Percentiles rank a stretch among this genome's conserved stretches.
phyloP scores from a whole-genome alignment of 139 green algal species.

The Chlamydomonas sp. region DNA sequence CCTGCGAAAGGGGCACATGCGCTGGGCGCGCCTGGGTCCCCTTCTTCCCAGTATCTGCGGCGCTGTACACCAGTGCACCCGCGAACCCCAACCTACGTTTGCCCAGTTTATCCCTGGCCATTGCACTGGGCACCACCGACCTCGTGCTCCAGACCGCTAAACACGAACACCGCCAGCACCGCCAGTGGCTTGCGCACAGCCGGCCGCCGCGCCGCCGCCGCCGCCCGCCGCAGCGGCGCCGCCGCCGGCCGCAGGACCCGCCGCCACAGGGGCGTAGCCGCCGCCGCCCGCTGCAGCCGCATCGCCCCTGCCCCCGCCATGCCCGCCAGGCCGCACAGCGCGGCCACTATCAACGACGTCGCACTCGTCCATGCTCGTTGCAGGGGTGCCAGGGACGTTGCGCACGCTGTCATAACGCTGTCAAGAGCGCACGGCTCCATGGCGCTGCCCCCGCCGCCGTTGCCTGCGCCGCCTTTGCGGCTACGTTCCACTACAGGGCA shows the following conservation, averaged over 20 bases:
- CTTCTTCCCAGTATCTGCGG: neutral
- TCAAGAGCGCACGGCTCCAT: no score
- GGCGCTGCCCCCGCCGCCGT: no score
- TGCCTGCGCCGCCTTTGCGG: no score
- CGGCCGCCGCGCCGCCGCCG: no score
- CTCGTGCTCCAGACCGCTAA: conserved; percentile 34
- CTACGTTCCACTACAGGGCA: no score
- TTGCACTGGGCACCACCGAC: neutral
- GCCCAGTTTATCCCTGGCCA: neutral
- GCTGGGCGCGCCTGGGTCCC: neutral
- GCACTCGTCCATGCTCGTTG: no score
- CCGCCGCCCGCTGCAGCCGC: neutral
- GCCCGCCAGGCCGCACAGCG: no score
- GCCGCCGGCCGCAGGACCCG: neutral
- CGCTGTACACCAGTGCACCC: neutral
- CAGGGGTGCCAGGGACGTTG: no score
- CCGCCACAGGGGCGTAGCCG: neutral
- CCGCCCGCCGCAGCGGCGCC: no score
- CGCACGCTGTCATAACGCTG: no score
- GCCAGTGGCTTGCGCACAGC: neutral
- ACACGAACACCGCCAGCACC: conserved; percentile 23
- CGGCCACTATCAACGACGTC: no score
- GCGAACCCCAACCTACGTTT: no score
- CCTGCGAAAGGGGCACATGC: neutral
- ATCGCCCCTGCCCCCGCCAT: neutral